Base-by-base conservation (phyloP, 331 rosid species). In the Stylosanthes scabra region DNA sequence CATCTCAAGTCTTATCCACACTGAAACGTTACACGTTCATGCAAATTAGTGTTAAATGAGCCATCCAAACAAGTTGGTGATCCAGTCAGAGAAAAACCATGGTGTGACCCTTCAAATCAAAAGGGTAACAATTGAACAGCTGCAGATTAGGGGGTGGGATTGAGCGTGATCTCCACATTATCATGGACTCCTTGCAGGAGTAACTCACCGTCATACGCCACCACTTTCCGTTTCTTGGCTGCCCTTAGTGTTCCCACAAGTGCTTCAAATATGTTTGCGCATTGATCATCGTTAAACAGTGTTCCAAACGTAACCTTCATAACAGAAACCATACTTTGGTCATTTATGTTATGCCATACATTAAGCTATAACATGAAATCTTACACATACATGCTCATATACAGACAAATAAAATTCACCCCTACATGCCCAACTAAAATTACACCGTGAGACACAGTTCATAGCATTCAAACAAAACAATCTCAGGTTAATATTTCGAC, bases 161-260 rank as follows among this genome's bases (percentile, higher is more conserved):
- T 90, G 74, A 91, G 97, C 11, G 59, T 72, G 77, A 94, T 94
- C 84, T 88, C 96, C 55, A 91, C 99, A 41, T 87, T 90, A 74
- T 94, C 97, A 63, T 91, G 99, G 75, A 94, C 99, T 46, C 99
- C 99, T 85, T 89, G 99, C 72, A 91, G 89, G 69, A 94, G 88
- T 41, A 91, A 82, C 85, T 94, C 99, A 11, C 99, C 97, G 8
- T 90, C 96, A 10, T 85, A 94, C 14, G 85, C 41, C 72, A 94
- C 16, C 65, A 88, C 0, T 75, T 89, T 94, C 8, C 97, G 63
- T 79, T 71, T 94, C 79, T 94, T 94, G 9, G 93, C 99, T 2
- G 97, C 99, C 74, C 97, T 67, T 70, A 91, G 90, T 9, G 99
- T 94, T 63, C 97, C 97, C 58, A 94, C 99, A 40, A 91, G 80